Conservation (phyloP, 257 asterid species). For the Solanum chiquidenum region DNA sequence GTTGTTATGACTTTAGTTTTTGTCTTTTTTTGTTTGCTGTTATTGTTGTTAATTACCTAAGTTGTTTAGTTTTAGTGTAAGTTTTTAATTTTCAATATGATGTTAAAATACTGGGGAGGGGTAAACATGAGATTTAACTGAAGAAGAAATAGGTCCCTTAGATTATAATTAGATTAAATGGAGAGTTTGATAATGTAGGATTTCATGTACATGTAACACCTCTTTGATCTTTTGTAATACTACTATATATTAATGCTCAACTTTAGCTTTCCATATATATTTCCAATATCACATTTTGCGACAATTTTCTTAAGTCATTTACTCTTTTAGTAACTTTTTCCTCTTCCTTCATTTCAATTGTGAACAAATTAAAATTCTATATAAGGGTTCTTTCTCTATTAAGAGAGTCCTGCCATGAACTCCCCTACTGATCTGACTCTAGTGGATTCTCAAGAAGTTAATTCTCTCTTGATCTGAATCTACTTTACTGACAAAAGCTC, state of each 20-base stretch:
- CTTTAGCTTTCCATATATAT: not conserved
- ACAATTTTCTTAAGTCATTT: not conserved
- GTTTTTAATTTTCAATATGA: not conserved
- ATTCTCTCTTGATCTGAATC: not conserved
- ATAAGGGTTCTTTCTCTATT: not conserved
- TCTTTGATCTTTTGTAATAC: constrained; percentile 5
- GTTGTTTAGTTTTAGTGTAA: not conserved
- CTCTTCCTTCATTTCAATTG: not conserved
- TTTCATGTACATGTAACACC: constrained; percentile 7
- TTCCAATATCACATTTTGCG: not conserved
- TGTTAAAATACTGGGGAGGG: constrained; percentile 9
- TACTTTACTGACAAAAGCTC: not conserved
- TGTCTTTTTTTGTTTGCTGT: not conserved
- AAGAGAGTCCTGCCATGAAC: not conserved
- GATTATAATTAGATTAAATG: not conserved
- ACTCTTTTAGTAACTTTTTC: not conserved
- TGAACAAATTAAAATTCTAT: not conserved
- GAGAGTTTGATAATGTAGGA: constrained; percentile 1
- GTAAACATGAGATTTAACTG: constrained; percentile 4
- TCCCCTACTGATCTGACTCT: not conserved
- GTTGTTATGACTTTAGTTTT: not conserved
- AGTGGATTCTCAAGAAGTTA: not conserved
- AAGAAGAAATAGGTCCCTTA: constrained; percentile 1
- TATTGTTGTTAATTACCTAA: not conserved
- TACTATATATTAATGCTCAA: not conserved